Evolutionary conservation across 148 eudicot species (phyloP), one percentile per base, ranked within the genome.

Genomic region (Linanthus parryae): DNA sequence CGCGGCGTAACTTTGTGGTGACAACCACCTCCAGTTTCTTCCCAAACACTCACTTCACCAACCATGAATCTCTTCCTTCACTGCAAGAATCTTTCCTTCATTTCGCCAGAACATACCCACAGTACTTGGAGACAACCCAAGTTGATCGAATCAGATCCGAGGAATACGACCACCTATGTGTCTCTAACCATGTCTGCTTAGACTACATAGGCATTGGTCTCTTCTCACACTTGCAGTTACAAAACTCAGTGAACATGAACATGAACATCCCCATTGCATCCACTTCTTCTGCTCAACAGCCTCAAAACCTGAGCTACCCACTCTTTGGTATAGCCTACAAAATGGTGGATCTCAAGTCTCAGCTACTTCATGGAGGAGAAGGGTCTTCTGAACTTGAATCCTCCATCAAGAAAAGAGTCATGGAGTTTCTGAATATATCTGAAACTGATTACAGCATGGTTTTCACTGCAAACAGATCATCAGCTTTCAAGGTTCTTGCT

Each of bases 191-290:
- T 34, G 64, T 83, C 8, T 90, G 95, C 44, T 91, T 90, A 18
- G 97, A 90, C 56, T 90, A 90, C 51, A 80, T 90, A 45, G 97
- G 97, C 40, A 69, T 85, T 36, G 97, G 97, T 18, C 72, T 90
- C 2, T 90, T 83, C 66, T 80, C 97, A 17, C 75, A 79, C 67
- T 77, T 81, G 4, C 98, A 92, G 70, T 74, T 82, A 13, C 79
- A 83, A 36, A 64, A 68, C 30, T n/a, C n/a, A n/a, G n/a, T n/a
- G n/a, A 81, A 71, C 48, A 50, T 58, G 41, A 56, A 61, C 19
- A 47, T 56, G 0, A 15, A 39, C 17, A 58, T 59, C 57, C 56
- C 80, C 8, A 48, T 26, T 27, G 69, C 77, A 35, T 66, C 84
- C 12, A 62, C 91, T 6, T 59, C 76, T 4, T 69, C 85, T 2